A percentile compares a stretch with the other conserved stretches of the same genome.
phyloP scores from a whole-genome alignment of 306 rosid species.

The Cucurbita argyrosperma region DNA sequence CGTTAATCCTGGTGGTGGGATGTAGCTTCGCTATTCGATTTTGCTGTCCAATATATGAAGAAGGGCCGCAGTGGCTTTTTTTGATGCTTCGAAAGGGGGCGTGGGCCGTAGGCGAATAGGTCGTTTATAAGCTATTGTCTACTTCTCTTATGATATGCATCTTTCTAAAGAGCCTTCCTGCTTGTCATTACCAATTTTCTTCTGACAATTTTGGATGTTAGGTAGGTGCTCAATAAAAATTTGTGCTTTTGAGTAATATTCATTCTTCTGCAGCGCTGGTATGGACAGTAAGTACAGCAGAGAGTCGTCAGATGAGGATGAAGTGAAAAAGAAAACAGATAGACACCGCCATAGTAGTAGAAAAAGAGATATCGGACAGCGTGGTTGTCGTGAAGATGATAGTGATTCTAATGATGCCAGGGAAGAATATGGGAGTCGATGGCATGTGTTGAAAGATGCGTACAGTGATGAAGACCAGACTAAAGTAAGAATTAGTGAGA shows the following conservation, averaged over 20 bases:
- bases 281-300: conserved; percentile 39
- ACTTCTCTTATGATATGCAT: background rate
- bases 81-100: background rate
- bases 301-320: conserved; percentile 34
- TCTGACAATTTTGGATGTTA: background rate
- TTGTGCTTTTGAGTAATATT: background rate
- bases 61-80: background rate
- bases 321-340: conserved; percentile 14
- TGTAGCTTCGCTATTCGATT: background rate
- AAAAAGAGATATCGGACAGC: conserved; percentile 12
- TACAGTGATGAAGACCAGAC: conserved; percentile 9
- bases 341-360: conserved; percentile 8
- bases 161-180: background rate
- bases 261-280: background rate
- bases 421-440: conserved; percentile 4
- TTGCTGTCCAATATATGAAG: background rate
- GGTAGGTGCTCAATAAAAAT: background rate
- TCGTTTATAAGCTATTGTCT: background rate
- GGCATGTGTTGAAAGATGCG: conserved; percentile 3
- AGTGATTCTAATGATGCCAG: conserved; percentile 13
- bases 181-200: background rate
- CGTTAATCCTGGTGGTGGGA: background rate
- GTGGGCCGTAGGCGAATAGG: background rate
- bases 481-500: conserved; percentile 7
- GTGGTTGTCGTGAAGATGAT: background rate